Evolutionary conservation across 306 rosid genomes (phyloP), one percentile per base, ranked within the genome.

Genomic region (Medicago lupulina): DNA sequence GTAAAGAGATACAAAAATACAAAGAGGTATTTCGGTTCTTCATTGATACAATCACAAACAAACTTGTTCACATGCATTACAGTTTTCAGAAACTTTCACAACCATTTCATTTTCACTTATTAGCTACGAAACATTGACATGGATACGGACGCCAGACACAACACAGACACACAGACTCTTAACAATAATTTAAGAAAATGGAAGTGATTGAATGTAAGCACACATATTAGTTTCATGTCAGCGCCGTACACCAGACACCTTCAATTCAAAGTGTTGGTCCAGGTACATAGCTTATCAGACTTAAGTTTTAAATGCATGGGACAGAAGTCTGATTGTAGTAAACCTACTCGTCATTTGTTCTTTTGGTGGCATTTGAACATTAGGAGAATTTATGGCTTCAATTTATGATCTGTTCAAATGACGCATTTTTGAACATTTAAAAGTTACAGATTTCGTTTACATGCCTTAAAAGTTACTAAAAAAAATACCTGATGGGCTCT

Each of bases 401-500:
- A 51, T 19, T 51, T 9, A 64, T 50, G 80, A 70, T 39, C 0
- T 15, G 61, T 40, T 59, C 38, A 5, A 39, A 53, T 67, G 23
- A 18, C 14, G 9, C 2, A 16, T 40, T 31, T 57, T 67, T 17
- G 64, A 79, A 71, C 49, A 46, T 23, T 57, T 38, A 8, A 57
- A 11, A 60, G 60, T 59, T 81, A 36, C 40, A 18, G 10, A 43
- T 19, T 60, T 60, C 67, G 36, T 28, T 66, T 19, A 28, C 49
- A 51, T 39, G 6, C 25, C 31, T 23, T 36, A 62, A 46, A 34
- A 79, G 36, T 74, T 31, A 68, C 40, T 15, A 38, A 58, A 43
- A 43, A 67, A 67, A 31, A 61, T 83, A 93, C 98, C 98, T 93
- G 94, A 79, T 89, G 92, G 49, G 97, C 97, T 25, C 96, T 82